Base-by-base conservation (phyloP, 2,329 filamentous ascomycete species). In the Neophaeococcomyces aloes region DNA sequence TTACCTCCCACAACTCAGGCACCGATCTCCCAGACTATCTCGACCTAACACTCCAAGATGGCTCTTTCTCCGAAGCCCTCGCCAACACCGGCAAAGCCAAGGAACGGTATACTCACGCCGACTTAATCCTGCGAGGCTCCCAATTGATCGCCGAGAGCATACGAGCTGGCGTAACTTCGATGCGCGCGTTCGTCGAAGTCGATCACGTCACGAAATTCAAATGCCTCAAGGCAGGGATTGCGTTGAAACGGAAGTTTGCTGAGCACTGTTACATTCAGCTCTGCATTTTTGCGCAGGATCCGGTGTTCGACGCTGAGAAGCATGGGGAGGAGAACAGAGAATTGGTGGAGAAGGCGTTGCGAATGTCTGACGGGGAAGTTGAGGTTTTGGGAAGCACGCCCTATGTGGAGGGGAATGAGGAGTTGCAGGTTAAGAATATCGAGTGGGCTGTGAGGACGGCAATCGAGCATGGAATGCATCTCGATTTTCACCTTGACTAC, bases 401-500 rank as follows among this genome's bases (percentile, higher is more conserved):
- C 0, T 86, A 86, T 53, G 80, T 84, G 2, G 82, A 86, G 59
- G 57, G 63, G 4, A 66, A 66, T 19, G 54, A 64, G 15, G 59
- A 62, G 7, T 68, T 67, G 5, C 68, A 71, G 47, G 64, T 70
- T 41, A 56, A 58, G 38, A 86, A 84, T 53, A 73, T 83, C 14
- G 64, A 71, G 14, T 85, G 77, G 75, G 75, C 81, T 13, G 64
- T 81, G 30, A 62, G 67, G 2, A 65, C 69, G 18, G 77, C 78
- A 1, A 56, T 78, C 29, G 48, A 62, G 17, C 56, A 68, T 30
- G 56, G 59, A 2, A 67, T 78, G 39, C 75, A 82, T 56, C 60
- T 86, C 4, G 81, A 86, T 54, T 76, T 85, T 35, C 82, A 86
- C 56, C 67, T 86, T 4, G 82, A 86, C 58, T 85, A 86, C 57